Evolutionary conservation across 148 eudicot species (phyloP).

Genomic region (Vaccinium macrocarpon): DNA sequence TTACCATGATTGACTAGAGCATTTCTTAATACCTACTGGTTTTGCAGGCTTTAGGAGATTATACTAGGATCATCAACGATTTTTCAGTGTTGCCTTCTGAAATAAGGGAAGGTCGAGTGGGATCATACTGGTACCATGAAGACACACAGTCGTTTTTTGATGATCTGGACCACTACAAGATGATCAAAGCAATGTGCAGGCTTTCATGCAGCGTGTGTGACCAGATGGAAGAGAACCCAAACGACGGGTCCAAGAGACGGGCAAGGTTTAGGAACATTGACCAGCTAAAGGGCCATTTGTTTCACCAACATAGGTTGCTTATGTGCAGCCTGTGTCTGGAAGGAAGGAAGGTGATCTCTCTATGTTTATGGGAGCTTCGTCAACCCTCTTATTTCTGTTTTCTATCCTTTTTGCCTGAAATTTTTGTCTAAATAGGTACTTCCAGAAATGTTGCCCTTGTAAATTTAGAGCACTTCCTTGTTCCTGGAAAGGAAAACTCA

Average conservation of each 20-base stretch:
- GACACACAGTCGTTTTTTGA: constrained; percentile 82
- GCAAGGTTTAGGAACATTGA: constrained; percentile 62
- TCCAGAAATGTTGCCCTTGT: background rate
- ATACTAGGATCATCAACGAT: constrained; percentile 60
- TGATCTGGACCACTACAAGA: constrained; percentile 82
- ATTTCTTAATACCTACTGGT: background rate
- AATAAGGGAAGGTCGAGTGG: constrained; percentile 64
- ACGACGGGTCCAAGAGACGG: constrained; percentile 45
- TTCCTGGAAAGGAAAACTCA: background rate
- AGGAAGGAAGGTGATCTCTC: constrained; percentile 67
- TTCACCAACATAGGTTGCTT: constrained; percentile 60
- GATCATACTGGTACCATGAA: constrained; percentile 84
- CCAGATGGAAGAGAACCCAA: constrained; percentile 44
- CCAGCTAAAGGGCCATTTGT: constrained; percentile 87
- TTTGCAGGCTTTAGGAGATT: constrained; percentile 83
- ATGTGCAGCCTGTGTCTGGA: constrained; percentile 96
- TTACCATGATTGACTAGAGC: background rate
- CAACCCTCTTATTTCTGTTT: background rate
- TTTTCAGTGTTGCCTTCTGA: constrained; percentile 62
- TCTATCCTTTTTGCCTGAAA: background rate
- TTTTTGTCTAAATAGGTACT: background rate
- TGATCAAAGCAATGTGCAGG: constrained; percentile 94
- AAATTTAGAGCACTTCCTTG: constrained; percentile 3
- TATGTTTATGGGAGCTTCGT: background rate
- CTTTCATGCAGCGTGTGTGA: constrained; percentile 89